phyloP scores from a whole-genome alignment of 108 stramenopile species.

The Cafeteria roenbergensis region DNA sequence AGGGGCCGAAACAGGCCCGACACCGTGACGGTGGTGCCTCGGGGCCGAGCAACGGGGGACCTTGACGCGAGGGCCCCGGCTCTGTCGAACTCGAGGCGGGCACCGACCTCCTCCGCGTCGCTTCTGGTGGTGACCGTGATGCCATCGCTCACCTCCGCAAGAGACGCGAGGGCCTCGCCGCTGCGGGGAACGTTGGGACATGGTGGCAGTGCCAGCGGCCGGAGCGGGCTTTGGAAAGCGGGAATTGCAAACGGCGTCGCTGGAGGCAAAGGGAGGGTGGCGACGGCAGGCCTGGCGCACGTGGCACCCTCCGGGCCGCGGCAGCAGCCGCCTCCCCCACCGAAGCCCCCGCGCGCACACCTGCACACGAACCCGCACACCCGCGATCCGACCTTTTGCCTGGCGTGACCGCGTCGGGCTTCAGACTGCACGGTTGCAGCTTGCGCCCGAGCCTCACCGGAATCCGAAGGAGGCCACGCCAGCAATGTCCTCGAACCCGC shows the following conservation, averaged over 20 bases:
- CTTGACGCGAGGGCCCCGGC: constrained; percentile 17
- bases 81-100: constrained; percentile 28
- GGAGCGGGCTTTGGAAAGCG: background rate
- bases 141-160: constrained; percentile 37
- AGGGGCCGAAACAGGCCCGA: constrained; percentile 38
- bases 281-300: background rate
- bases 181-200: background rate
- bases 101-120: constrained; percentile 24
- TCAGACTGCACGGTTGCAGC: too few relatives aligned
- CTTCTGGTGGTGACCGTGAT: constrained; percentile 31
- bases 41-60: constrained; percentile 19
- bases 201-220: background rate
- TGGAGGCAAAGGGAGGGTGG: background rate
- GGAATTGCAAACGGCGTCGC: background rate
- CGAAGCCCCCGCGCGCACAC: constrained; percentile 3
- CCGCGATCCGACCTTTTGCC: too few relatives aligned
- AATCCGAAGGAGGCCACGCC: constrained; percentile 34
- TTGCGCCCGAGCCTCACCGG: too few relatives aligned
- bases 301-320: constrained; percentile 1
- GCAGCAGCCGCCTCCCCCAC: constrained; percentile 1
- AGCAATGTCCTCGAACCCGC: constrained; percentile 25
- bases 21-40: constrained; percentile 39
- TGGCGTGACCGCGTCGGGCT: too few relatives aligned
- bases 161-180: constrained; percentile 46
- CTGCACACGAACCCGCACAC: too few relatives aligned